phyloP scores from a whole-genome alignment of 495 filamentous ascomycete species.

The Chaetomidium leptoderma region DNA sequence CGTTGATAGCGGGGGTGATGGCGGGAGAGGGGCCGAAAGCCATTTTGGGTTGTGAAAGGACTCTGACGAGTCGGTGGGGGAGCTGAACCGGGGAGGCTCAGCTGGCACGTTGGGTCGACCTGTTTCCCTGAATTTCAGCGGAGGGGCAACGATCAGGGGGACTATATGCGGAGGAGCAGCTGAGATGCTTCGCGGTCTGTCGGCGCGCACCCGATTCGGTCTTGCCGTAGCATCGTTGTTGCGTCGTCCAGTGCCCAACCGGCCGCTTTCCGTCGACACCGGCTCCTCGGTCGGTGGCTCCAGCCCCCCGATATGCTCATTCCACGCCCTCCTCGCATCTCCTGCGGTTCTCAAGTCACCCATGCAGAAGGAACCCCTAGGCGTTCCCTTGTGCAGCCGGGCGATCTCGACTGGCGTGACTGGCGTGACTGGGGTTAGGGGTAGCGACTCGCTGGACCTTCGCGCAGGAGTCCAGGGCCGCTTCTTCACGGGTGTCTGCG shows the following conservation, averaged over 20 bases:
- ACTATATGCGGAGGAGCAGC: conserved; percentile 19
- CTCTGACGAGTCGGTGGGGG: conserved; percentile 34
- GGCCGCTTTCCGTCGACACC: not conserved
- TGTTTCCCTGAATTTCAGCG: conserved; percentile 23
- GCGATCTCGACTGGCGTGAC: conserved; percentile 27
- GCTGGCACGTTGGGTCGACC: conserved; percentile 2
- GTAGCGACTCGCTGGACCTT: conserved; percentile 33
- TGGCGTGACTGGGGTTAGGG: conserved; percentile 26
- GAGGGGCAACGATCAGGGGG: conserved; percentile 32
- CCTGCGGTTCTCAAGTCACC: conserved; percentile 3
- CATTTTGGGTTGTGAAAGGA: conserved; percentile 55
- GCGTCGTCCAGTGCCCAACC: not conserved
- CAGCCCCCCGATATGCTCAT: not conserved
- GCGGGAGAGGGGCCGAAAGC: conserved; percentile 47
- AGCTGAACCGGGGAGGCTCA: conserved; percentile 24
- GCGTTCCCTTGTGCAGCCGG: conserved; percentile 17
- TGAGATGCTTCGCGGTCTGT: not conserved
- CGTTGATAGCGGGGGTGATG: conserved; percentile 46
- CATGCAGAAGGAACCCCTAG: conserved; percentile 15
- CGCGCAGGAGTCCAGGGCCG: conserved; percentile 64
- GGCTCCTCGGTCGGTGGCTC: not conserved
- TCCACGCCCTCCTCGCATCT: not conserved
- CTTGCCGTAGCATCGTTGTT: not conserved
- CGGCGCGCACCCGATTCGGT: not conserved
- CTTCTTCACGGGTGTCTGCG: conserved; percentile 60